phyloP scores from a whole-genome alignment of 2,329 filamentous ascomycete species.

The Metarhizium robertsii region DNA sequence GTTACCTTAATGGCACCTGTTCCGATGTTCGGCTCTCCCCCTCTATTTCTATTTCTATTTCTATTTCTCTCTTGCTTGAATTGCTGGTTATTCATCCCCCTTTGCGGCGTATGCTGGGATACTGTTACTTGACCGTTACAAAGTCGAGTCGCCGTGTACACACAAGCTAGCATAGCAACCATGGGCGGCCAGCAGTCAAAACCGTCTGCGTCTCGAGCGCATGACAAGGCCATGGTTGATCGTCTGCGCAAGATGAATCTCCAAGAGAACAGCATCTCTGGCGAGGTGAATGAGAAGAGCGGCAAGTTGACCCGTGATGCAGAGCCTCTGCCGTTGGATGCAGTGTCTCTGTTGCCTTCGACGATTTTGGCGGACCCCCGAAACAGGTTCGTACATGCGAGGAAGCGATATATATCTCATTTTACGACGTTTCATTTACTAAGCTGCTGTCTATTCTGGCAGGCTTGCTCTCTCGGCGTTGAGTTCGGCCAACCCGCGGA shows the following conservation, averaged over 20 bases:
- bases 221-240: slow-evolving; percentile 36
- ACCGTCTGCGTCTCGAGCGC: slow-evolving; percentile 15
- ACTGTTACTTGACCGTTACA: not conserved
- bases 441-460: not conserved
- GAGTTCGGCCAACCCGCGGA: slow-evolving; percentile 54
- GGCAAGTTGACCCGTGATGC: slow-evolving; percentile 16
- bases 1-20: not conserved
- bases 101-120: not conserved
- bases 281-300: slow-evolving; percentile 14
- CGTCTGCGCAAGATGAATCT: slow-evolving; percentile 35
- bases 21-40: not conserved
- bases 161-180: not conserved
- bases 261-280: slow-evolving; percentile 40
- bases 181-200: slow-evolving; percentile 40
- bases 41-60: not conserved
- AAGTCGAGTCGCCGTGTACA: not conserved
- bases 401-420: not conserved
- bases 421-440: not conserved
- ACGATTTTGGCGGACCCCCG: slow-evolving; percentile 54
- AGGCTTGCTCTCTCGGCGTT: slow-evolving; percentile 70
- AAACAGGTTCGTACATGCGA: slow-evolving; percentile 41
- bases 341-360: slow-evolving; percentile 50
- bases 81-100: not conserved
- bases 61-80: not conserved
- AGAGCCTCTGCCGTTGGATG: slow-evolving; percentile 39